Base-by-base conservation (phyloP, 1,284 basidiomycete genomes). In the Ganoderma resinaceum region DNA sequence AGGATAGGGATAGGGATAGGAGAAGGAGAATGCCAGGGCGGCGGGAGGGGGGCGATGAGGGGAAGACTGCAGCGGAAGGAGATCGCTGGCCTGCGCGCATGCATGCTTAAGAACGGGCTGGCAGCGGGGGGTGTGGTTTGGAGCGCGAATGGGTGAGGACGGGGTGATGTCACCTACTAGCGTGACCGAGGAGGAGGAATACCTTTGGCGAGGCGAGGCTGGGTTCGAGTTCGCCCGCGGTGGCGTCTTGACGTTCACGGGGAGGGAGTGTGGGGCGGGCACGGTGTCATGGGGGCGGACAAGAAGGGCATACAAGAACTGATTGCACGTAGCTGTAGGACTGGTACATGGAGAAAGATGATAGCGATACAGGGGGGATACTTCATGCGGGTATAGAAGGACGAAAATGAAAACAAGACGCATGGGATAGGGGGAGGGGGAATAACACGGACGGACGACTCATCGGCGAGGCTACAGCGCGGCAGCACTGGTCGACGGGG, bases 121-220 rank as follows among this genome's bases (percentile, higher is more conserved):
- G n/a, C n/a, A n/a, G n/a, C n/a, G n/a, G n/a, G 64, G 60, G 67
- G 66, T 63, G 72, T 65, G 72, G 33, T 8, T 62, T 70, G 68
- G 68, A 73, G 67, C 68, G 33, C 42, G 68, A 65, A 55, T n/a
- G 62, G 55, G 70, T 40, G 72, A 70, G 71, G 69, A 31, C 11
- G 37, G 26, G 42, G 63, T 70, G 69, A 70, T 70, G 67, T 71
- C 67, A 73, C 57, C n/a, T 5, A n/a, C 18, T 0, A 1, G 53
- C 55, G 23, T 14, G 46, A 23, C 23, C 9, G 11, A 23, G 11
- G 46, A 31, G 43, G 20, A 46, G 43, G 43, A 23, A 8, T 23
- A 46, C 12, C 23, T 26, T 35, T 35, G 55, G 35, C 55, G 55
- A n/a, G 33, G 11, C n/a, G 5, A 58, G 33, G 33, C 20, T 31